Conservation (phyloP, 2,329 filamentous ascomycete genomes). For the Epichloe gansuensis region DNA sequence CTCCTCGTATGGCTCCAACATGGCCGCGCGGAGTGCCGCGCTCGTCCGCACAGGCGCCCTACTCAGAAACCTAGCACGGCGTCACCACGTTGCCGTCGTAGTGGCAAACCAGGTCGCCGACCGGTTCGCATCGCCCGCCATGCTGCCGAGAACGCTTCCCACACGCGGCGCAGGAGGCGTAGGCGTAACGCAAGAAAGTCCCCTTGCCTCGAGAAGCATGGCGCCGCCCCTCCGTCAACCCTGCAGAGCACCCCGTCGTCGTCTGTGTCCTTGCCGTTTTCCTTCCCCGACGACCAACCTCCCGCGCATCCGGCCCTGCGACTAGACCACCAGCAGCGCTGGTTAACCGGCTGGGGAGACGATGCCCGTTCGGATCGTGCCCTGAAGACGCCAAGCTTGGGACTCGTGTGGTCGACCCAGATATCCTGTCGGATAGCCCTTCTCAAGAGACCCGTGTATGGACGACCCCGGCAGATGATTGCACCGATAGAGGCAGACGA, state of each 20-base stretch:
- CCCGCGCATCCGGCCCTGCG: conserved; percentile 44
- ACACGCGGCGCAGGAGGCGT: not conserved
- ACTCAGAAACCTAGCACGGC: conserved; percentile 63
- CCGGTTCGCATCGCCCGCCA: conserved; percentile 44
- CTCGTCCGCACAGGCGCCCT: conserved; percentile 65
- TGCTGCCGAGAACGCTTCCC: not conserved
- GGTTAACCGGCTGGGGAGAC: conserved; percentile 94
- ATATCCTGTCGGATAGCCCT: conserved; percentile 72
- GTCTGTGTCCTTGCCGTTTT: conserved; percentile 22
- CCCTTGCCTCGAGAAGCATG: conserved; percentile 35
- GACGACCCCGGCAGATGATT: conserved; percentile 22
- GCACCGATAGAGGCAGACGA: conserved; percentile 26
- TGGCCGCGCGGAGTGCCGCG: conserved; percentile 66
- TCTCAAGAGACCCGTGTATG: conserved; percentile 54
- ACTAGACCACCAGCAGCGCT: conserved; percentile 82
- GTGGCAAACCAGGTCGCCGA: conserved; percentile 95
- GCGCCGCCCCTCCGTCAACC: conserved; percentile 21
- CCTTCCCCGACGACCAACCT: conserved; percentile 17
- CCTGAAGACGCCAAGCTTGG: conserved; percentile 75
- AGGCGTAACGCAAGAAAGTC: conserved; percentile 31
- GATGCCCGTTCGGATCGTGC: conserved; percentile 32
- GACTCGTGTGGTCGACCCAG: conserved; percentile 85
- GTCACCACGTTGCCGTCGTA: conserved; percentile 69
- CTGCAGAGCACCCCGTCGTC: not conserved
- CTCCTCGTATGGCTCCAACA: conserved; percentile 34